Base-by-base conservation (phyloP, 2,329 filamentous ascomycete genomes). In the Ophiostoma triangulosporum region DNA sequence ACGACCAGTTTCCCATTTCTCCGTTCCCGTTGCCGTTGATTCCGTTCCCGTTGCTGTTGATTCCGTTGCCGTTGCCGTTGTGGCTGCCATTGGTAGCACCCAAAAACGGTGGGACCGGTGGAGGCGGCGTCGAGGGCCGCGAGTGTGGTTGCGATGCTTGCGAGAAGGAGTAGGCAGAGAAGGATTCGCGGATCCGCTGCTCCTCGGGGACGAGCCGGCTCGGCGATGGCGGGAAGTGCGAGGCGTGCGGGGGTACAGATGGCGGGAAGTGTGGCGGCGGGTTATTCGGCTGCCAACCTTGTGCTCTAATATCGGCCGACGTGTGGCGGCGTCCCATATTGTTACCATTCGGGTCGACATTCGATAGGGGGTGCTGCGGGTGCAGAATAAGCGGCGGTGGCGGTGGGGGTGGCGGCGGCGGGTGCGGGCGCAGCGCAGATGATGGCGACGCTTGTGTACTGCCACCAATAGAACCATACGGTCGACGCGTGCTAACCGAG, bases 281-380 rank as follows among this genome's bases (percentile, higher is more conserved):
- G 40, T 73, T 70, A 49, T 69, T 73, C 7, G 74, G 74, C 57
- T 82, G 83, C 81, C 86, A 91, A 35, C 85, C 88, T 64, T 89
- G 85, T 61, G 90, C 84, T 52, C 93, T 84, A 61, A 98, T 97
- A 65, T 98, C 93, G 55, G 93, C 93, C 36, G 90, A 91, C 1
- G 93, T 98, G 68, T 98, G 93, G 57, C 91, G 81, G 58, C 91
- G 83, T 45, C 82, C 79, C 48, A 95, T 74, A 62, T 81, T 89
- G 54, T 80, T 77, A 33, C 83, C 80, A 32, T 80, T 77, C 26
- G 77, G 74, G 60, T 82, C 75, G 31, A 80, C 74, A 68, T 74
- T 58, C 74, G 75, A 50, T 52, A 67, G 51, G 12, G 63, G 63
- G 68, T 73, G 66, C 63, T 73, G 68, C 17, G 46, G 50, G n/a